Base-by-base conservation (phyloP, 352 stramenopile species). In the Globisporangium megalacanthum region DNA sequence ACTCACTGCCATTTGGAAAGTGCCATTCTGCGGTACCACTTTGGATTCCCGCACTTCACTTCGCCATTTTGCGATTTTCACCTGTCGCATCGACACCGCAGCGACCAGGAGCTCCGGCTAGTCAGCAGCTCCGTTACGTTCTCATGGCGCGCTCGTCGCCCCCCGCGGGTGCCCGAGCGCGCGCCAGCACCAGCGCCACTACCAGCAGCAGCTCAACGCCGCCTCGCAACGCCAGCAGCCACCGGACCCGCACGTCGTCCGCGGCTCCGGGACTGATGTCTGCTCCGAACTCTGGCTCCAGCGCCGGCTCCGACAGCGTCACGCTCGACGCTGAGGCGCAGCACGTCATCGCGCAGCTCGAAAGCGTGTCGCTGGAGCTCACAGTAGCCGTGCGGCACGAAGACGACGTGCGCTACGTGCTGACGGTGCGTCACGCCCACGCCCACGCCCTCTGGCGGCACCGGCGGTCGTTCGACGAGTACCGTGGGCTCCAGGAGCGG, bases 401-500 rank as follows among this genome's bases (percentile, higher is more conserved):
- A 47, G 35, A 47, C 20, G 55, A 54, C 20, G 46, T 54, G 35
- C 55, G 48, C 22, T 61, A 61, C 29, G 49, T 54, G 29, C 39
- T 61, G 22, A 61, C 39, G 7, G 55, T 61, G 15, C 35, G 55
- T 29, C 55, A 61, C 46, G 46, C 47, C n/a, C 29, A 20, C n/a
- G 49, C 55, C 17, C 36, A 35, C 37, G 13, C 55, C 9, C 48
- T 37, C 25, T 61, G 55, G 55, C 17, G 33, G 11, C 39, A 49
- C 55, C 15, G 47, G 13, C 55, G 55, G 20, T 54, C 46, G 5
- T 61, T 46, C 49, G 62, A 69, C 33, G 62, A 69, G 22, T 69
- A 68, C 59, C 53, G 59, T 14, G 22, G 42, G 25, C 63, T 68
- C 53, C 60, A 76, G 35, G 69, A 79, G 37, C 58, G 67, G 15